Base-by-base conservation (phyloP, 2,329 filamentous ascomycete species). In the Sarocladiaceae sp. region DNA sequence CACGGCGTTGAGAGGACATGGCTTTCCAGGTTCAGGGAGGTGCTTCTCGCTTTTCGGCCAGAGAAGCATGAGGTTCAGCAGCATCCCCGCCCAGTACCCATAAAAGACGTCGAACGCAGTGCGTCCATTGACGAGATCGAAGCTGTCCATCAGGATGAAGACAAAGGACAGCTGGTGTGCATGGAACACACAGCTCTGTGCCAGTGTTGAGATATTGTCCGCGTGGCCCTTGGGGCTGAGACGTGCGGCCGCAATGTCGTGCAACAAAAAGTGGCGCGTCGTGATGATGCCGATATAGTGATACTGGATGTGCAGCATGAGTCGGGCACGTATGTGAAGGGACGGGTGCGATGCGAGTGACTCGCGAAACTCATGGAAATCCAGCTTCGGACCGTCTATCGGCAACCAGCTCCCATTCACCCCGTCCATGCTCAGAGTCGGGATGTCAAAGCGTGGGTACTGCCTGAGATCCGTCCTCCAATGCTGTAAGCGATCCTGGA, bases 41-140 rank as follows among this genome's bases (percentile, higher is more conserved):
- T 24, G 35, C 32, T 15, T 48, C 34, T 39, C 47, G 47, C 16
- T 54, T 45, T 33, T 47, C 6, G 34, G 29, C 29, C 44, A 27
- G 11, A 48, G 44, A 4, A 48, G 49, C 35, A 55, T 55, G n/a
- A 56, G 48, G 26, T 51, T 52, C 31, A 61, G 51, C 0, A 59
- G 51, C 57, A 65, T 63, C 2, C 55, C 55, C 2, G 59, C 56
- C 33, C 57, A 62, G 46, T 63, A 63, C 26, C 57, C 54, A 42
- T 65, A 65, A 27, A 62, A 65, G 2, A 63, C 52, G 23, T 65
- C 63, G 0, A 63, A 50, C 2, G 60, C 60, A 1, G 60, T 61
- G 6, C 61, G 49, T 1, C 63, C 61, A 39, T 63, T 60, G 6
- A 65, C 41, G 1, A 61, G 51, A 16, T 55, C 51, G 31, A 63